Conservation (phyloP, 2,329 filamentous ascomycete genomes). For the Stemphylium vesicarium region DNA sequence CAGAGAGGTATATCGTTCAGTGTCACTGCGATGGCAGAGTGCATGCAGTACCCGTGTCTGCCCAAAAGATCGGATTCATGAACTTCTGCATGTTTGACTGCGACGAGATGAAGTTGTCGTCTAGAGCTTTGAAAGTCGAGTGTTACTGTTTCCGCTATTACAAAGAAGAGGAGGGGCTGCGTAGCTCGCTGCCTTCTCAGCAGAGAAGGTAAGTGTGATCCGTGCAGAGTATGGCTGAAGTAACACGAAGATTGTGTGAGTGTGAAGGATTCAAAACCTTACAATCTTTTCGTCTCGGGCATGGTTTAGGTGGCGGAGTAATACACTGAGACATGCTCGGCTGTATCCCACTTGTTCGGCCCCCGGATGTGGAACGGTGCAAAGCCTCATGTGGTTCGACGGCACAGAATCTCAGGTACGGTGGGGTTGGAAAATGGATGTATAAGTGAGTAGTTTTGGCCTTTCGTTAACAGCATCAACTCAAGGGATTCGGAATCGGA, state of each 20-base stretch:
- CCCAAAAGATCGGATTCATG: too few species aligned
- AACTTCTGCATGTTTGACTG: too few species aligned
- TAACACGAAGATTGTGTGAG: neutral
- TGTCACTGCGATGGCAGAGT: too few species aligned
- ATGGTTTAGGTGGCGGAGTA: conserved; percentile 3
- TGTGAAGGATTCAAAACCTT: neutral
- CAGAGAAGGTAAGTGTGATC: neutral
- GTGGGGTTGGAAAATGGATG: neutral
- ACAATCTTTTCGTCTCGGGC: neutral
- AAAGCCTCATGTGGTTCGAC: neutral
- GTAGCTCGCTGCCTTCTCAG: neutral
- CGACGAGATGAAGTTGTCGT: too few species aligned
- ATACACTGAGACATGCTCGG: conserved; percentile 7
- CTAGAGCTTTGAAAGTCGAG: too few species aligned
- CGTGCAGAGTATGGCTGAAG: neutral
- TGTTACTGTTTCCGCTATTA: too few species aligned
- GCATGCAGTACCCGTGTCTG: too few species aligned
- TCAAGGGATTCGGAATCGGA: neutral
- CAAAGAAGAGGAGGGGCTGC: neutral
- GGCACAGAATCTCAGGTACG: neutral
- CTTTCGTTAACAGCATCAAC: neutral
- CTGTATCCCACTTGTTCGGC: conserved; percentile 4
- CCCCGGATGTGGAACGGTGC: neutral
- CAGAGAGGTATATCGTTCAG: neutral
- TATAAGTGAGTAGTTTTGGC: conserved; percentile 5